Conservation (phyloP, 192 early-diverging fungal species). For the Gonapodya prolifera region DNA sequence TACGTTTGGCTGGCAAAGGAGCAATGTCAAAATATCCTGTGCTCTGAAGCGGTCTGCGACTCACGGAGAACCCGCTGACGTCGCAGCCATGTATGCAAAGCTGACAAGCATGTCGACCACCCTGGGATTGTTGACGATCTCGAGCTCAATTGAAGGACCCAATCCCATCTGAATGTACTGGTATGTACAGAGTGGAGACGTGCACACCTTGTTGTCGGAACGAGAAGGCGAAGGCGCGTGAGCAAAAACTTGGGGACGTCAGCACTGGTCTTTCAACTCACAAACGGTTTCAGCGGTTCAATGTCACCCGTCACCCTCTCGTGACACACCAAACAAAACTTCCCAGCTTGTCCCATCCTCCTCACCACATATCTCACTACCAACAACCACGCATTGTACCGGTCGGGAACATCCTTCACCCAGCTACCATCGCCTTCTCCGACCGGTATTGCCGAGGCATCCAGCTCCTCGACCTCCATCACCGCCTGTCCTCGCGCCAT, state of each 20-base stretch:
- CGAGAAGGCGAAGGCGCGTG: no score
- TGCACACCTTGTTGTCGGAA: no score
- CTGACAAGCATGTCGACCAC: slow-evolving; percentile 31
- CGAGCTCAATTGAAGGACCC: slow-evolving; percentile 27
- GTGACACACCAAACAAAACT: slow-evolving; percentile 30
- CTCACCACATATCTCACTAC: slow-evolving; percentile 23
- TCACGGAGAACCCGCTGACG: background rate
- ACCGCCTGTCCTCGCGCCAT: no score
- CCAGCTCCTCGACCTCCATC: no score
- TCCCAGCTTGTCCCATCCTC: slow-evolving; percentile 16
- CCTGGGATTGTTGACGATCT: slow-evolving; percentile 20
- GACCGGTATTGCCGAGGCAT: no score
- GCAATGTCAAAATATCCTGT: no score
- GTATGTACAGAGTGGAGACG: slow-evolving; percentile 19
- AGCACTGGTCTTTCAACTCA: no score
- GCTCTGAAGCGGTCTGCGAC: no score
- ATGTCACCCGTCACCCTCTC: slow-evolving; percentile 11
- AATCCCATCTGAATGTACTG: slow-evolving; percentile 29
- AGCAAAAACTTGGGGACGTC: no score
- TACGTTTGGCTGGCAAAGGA: no score
- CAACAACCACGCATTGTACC: slow-evolving; percentile 25
- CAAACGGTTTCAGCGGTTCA: slow-evolving; percentile 27
- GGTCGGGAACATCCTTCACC: no score
- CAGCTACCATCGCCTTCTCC: no score
- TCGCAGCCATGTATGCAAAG: slow-evolving; percentile 24